Evolutionary conservation across 352 stramenopile species (phyloP).

Genomic region (Phytophthora citricola): DNA sequence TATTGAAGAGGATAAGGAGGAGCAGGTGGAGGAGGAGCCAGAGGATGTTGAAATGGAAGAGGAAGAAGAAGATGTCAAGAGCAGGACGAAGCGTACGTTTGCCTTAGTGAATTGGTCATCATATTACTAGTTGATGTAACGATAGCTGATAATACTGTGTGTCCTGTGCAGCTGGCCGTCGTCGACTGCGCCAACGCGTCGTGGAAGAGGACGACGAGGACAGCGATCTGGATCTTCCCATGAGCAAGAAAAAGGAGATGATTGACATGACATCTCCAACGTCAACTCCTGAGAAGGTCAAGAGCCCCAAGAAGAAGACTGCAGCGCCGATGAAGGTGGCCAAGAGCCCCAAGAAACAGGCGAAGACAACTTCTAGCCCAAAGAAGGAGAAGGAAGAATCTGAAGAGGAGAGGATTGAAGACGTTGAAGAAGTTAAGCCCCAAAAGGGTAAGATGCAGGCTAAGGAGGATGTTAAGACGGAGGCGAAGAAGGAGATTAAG

Average conservation of each 20-base stretch:
- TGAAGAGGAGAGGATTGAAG: too few species aligned
- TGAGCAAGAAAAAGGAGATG: slow-evolving; percentile 36
- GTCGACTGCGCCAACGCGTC: slow-evolving; percentile 67
- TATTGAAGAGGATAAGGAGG: slow-evolving; percentile 18
- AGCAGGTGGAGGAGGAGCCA: slow-evolving; percentile 31
- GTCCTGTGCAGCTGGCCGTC: slow-evolving; percentile 47
- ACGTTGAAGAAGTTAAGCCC: neutral
- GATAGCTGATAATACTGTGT: neutral
- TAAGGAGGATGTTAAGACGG: slow-evolving; percentile 10
- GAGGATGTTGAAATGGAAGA: slow-evolving; percentile 35
- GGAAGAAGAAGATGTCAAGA: slow-evolving; percentile 26
- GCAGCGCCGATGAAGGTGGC: neutral
- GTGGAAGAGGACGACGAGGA: slow-evolving; percentile 68
- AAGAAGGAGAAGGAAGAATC: neutral
- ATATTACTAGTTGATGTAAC: too few species aligned
- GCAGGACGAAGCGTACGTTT: slow-evolving; percentile 53
- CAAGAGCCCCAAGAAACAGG: slow-evolving; percentile 2
- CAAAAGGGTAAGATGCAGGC: slow-evolving; percentile 6
- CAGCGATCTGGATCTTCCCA: slow-evolving; percentile 44
- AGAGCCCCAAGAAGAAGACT: slow-evolving; percentile 11
- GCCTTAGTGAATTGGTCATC: too few species aligned
- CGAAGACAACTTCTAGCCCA: too few species aligned
- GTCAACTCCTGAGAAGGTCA: slow-evolving; percentile 20
- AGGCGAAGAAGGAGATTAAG: slow-evolving; percentile 28
- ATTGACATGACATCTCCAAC: slow-evolving; percentile 46